Evolutionary conservation across 2,329 filamentous ascomycete genomes (phyloP), one percentile per base, ranked within the genome.

Genomic region (Chaetomiaceae sp.): DNA sequence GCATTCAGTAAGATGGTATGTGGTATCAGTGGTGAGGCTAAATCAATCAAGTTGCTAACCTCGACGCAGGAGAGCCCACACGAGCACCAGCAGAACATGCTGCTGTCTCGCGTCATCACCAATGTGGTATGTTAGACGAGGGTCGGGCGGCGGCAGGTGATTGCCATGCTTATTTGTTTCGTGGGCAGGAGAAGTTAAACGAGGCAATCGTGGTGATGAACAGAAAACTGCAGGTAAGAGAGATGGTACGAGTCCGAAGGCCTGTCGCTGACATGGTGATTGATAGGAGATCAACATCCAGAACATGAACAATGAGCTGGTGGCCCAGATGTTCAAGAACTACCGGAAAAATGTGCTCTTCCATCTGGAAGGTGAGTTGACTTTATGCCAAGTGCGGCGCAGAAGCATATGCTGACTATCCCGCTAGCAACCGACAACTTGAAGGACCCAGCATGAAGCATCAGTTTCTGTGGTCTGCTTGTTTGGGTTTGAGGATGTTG

Each of bases 271-370:
- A 56, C 38, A 11, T 23, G 9, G 5, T 6, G n/a, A n/a, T 17
- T 3, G 63, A n/a, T n/a, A 96, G 88, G 92, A 97, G 62, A 96
- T 97, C 78, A 97, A 97, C 67, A 86, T 96, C 52, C 89, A 96
- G 66, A 99, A 97, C 70, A 96, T 97, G 91, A 95, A 99, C 67
- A 90, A 96, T 33, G 94, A 97, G 73, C 80, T 97, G 3, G 94
- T 97, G 5, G 91, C 92, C 1, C 92, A 97, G 68, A 99, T 99
- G 94, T 99, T 97, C 78, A 96, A 97, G 76, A 99, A 97, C 73
- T 99, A 99, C 69, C 91, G 96, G 70, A 96, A 91, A 11, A 99
- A 97, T 64, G 92, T 97, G 14, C 75, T 97, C 6, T 97, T 99
- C 69, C 94, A 99, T 65, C 79, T 99, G 6, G 94, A 97, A 84